Evolutionary conservation across 1,284 basidiomycete species (phyloP).

Genomic region (Cystobasidium sp.): DNA sequence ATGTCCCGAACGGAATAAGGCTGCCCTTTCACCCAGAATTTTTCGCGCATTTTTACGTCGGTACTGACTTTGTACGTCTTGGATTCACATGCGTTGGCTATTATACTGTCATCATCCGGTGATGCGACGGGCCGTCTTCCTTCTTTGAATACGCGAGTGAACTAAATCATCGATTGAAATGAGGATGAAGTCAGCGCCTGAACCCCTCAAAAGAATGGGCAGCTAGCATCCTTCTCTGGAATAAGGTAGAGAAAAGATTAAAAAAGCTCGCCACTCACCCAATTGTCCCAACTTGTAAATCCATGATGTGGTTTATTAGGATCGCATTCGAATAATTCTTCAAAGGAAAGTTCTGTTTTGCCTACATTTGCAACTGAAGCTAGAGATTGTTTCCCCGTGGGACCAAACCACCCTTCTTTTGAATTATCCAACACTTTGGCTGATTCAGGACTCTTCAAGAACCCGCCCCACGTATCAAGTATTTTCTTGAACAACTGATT

Average conservation of each 20-base stretch:
- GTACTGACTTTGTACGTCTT: constrained; percentile 58
- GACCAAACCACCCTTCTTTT: constrained; percentile 62
- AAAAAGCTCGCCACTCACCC: constrained; percentile 48
- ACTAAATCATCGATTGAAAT: constrained; percentile 48
- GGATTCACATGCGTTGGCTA: constrained; percentile 61
- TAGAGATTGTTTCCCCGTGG: constrained; percentile 55
- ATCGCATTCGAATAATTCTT: constrained; percentile 60
- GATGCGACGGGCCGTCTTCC: constrained; percentile 59
- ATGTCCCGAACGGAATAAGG: constrained; percentile 61
- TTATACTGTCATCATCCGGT: constrained; percentile 58
- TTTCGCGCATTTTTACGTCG: constrained; percentile 57
- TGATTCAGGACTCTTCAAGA: constrained; percentile 61
- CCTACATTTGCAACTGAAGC: constrained; percentile 56
- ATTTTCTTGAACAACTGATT: constrained; percentile 60
- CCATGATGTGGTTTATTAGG: constrained; percentile 58
- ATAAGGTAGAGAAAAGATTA: not conserved
- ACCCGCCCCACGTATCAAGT: constrained; percentile 62
- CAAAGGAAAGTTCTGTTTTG: constrained; percentile 54
- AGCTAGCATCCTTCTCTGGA: not conserved
- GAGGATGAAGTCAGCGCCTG: not conserved
- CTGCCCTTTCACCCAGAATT: constrained; percentile 62
- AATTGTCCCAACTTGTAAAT: constrained; percentile 64
- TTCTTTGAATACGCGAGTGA: constrained; percentile 60
- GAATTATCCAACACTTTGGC: constrained; percentile 58
- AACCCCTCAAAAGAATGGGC: not conserved